Evolutionary conservation across 345 rosid species (phyloP).

Genomic region (Brassica napus): DNA sequence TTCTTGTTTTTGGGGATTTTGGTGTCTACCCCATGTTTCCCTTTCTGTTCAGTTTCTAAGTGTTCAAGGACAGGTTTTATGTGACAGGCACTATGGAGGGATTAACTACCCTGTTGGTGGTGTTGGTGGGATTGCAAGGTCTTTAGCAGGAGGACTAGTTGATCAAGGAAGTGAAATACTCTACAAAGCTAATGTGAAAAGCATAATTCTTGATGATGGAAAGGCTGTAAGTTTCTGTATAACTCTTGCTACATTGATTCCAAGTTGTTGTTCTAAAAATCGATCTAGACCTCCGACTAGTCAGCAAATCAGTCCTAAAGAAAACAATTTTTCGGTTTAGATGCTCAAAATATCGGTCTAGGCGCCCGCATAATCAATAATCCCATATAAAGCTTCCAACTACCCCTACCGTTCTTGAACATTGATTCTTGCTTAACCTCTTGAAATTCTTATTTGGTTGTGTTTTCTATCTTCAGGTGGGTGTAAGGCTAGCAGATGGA

Average conservation of each 20-base stretch:
- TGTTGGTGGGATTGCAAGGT: conserved; percentile 86
- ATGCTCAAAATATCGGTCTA: too few species aligned
- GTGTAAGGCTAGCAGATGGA: conserved; percentile 88
- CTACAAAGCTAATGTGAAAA: conserved; percentile 80
- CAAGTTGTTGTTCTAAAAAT: not conserved
- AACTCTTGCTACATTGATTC: not conserved
- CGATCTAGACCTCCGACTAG: too few species aligned
- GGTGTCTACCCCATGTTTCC: not conserved
- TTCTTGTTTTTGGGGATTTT: conserved; percentile 4
- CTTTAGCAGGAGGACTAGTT: conserved; percentile 77
- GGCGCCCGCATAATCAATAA: too few species aligned
- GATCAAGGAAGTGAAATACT: conserved; percentile 79
- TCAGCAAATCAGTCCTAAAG: too few species aligned
- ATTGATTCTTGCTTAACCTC: not conserved
- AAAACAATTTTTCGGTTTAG: too few species aligned
- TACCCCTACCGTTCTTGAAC: too few species aligned
- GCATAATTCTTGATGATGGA: conserved; percentile 69
- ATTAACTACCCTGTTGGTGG: conserved; percentile 96
- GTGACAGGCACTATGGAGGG: conserved; percentile 98
- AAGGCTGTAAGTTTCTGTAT: conserved; percentile 69
- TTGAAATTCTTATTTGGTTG: conserved; percentile 1
- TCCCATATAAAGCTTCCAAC: too few species aligned
- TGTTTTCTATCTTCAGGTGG: conserved; percentile 51
- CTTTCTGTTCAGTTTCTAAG: conserved; percentile 14
- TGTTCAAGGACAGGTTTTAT: conserved; percentile 64